A percentile compares a stretch with the other conserved stretches of the same genome.
phyloP scores from a whole-genome alignment of 2,329 filamentous ascomycete species.

The Pseudopithomyces chartarum region DNA sequence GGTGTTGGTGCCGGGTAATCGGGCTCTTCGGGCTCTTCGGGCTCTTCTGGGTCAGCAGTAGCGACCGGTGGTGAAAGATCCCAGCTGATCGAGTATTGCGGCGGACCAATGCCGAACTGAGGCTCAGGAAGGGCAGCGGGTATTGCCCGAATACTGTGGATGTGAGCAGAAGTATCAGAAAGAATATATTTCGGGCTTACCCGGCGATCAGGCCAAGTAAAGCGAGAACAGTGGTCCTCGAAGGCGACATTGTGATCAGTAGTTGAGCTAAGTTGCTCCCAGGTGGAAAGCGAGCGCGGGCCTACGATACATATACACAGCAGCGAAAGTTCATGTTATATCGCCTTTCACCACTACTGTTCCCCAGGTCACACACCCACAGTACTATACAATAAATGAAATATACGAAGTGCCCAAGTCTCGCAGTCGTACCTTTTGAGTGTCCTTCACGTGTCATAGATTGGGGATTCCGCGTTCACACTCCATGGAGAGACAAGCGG shows the following conservation, averaged over 20 bases:
- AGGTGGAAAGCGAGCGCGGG: constrained; percentile 3
- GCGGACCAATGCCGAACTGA: constrained; percentile 18
- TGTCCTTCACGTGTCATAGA: constrained; percentile 27
- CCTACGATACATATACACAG: constrained; percentile 12
- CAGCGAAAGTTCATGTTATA: constrained; percentile 30
- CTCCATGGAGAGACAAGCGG: constrained; percentile 16
- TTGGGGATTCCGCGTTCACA: constrained; percentile 21
- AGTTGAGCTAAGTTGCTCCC: constrained; percentile 9
- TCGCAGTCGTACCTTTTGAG: constrained; percentile 18
- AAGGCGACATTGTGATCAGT: constrained; percentile 26
- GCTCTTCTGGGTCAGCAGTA: constrained; percentile 6
- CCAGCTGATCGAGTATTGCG: constrained; percentile 21
- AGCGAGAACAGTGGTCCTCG: constrained; percentile 27
- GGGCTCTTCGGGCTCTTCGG: constrained; percentile 11
- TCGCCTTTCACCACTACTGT: constrained; percentile 22
- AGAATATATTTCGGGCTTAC: constrained; percentile 15
- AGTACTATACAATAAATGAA: constrained; percentile 38
- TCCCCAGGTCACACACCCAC: constrained; percentile 18
- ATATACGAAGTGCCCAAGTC: constrained; percentile 32
- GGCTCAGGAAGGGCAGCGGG: constrained; percentile 22
- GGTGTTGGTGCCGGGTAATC: constrained; percentile 1
- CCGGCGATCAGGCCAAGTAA: constrained; percentile 32
- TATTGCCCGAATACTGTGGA: constrained; percentile 23
- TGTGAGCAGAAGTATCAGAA: constrained; percentile 7
- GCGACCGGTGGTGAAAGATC: constrained; percentile 6